Base-by-base conservation (phyloP, 2,329 filamentous ascomycete genomes). In the Pseudofabraea citricarpa region DNA sequence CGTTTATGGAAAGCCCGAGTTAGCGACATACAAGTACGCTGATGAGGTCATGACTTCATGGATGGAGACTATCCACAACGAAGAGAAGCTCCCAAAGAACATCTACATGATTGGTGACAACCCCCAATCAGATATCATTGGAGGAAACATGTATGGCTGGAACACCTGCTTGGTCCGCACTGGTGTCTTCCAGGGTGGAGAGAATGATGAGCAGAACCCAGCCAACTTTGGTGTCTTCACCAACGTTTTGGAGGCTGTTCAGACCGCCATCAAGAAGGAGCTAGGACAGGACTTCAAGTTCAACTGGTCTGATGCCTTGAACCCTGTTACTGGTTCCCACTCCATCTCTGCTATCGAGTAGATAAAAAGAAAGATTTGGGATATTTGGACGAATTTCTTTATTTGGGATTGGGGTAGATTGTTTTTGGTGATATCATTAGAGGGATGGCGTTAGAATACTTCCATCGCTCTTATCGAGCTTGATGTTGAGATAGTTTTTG, bases 71-170 rank as follows among this genome's bases (percentile, higher is more conserved):
- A 78, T 89, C 52, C 84, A 89, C 71, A 79, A 79, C 58, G 83
- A 87, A 64, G 80, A 85, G 70, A 72, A 67, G 47, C 69, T 87
- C 32, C 82, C 83, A 4, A 63, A 77, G 62, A 84, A 86, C 66
- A 72, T 87, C 62, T 87, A 87, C 73, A 87, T 87, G 83, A 70
- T 87, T 43, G 83, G 83, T 52, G 83, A 87, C 65, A 87, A 87
- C 69, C 83, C 83, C 6, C 79, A 80, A 20, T 85, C 80, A 20
- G 83, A 87, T 60, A 87, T 87, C 57, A 73, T 85, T 51, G 85
- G 85, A 49, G 85, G 84, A 49, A 89, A 89, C 73, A 85, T 83
- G 75, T 87, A 89, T 64, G 83, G 83, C 47, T 89, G 85, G 85
- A 89, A 89, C 68, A 88, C 85, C 3, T 88, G 85, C 59, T 67